Conservation (phyloP, 805 yeast genomes). For the Ogataea angusta region DNA sequence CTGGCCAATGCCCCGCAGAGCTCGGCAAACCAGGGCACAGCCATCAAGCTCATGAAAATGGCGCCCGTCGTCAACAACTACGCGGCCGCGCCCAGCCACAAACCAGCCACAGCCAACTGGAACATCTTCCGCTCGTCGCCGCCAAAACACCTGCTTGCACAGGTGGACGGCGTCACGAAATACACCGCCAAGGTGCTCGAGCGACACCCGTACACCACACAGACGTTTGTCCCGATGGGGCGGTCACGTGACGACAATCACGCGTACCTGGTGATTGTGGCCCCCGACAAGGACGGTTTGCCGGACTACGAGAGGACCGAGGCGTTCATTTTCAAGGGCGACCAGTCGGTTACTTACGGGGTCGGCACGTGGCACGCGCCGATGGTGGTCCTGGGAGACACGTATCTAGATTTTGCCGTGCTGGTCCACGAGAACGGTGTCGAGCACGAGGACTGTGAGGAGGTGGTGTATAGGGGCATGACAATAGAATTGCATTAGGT, state of each 20-base stretch:
- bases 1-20: slow-evolving; percentile 42
- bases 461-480: slow-evolving; percentile 62
- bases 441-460: slow-evolving; percentile 77
- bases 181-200: slow-evolving; percentile 72
- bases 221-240: slow-evolving; percentile 92
- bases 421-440: slow-evolving; percentile 81
- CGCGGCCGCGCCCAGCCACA: slow-evolving; percentile 42
- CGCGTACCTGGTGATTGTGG: slow-evolving; percentile 81
- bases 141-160: slow-evolving; percentile 55
- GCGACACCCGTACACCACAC: slow-evolving; percentile 86
- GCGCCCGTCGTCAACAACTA: slow-evolving; percentile 62
- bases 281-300: slow-evolving; percentile 44
- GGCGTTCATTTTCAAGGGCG: slow-evolving; percentile 76
- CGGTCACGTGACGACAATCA: slow-evolving; percentile 36
- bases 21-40: slow-evolving; percentile 92
- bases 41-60: slow-evolving; percentile 69
- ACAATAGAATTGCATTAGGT: slow-evolving; percentile 4
- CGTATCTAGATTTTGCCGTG: slow-evolving; percentile 75
- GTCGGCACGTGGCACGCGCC: slow-evolving; percentile 94
- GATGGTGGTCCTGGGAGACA: slow-evolving; percentile 73
- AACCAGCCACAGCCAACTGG: slow-evolving; percentile 61
- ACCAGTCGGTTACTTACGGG: slow-evolving; percentile 88
- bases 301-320: slow-evolving; percentile 61
- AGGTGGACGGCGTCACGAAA: slow-evolving; percentile 10
- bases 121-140: slow-evolving; percentile 81